These are phyloP conservation scores for Fragaria ananassa DNA, from an alignment of 306 rosid species.

Conservation along the genomic window DNA sequence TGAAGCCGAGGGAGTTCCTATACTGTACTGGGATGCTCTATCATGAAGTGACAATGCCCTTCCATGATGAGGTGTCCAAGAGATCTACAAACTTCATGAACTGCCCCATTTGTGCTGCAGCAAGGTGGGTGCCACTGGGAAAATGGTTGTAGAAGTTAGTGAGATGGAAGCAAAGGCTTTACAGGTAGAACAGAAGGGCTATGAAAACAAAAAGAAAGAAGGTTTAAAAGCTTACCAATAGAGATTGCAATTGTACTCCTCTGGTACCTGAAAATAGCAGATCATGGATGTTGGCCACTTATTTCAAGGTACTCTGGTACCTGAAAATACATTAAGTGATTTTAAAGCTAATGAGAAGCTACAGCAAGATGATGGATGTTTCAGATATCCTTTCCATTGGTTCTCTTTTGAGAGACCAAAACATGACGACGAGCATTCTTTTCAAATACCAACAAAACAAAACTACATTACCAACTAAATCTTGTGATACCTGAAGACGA, in stretches of 20 bases:
- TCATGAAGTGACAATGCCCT: conserved; percentile 15
- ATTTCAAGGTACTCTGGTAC: no score
- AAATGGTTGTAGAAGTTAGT: background rate
- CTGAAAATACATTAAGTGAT: background rate
- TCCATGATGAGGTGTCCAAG: conserved; percentile 48
- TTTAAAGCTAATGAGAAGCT: background rate
- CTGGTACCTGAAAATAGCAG: conserved; percentile 59
- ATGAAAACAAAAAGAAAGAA: background rate
- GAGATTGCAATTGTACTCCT: conserved; percentile 79
- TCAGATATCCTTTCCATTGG: background rate
- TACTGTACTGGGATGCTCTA: conserved; percentile 40
- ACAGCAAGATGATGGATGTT: background rate
- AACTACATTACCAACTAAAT: no score
- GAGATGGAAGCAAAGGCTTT: background rate
- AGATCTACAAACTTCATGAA: conserved; percentile 60
- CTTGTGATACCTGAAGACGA: no score
- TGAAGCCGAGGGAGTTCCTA: conserved; percentile 74
- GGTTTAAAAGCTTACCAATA: conserved; percentile 46
- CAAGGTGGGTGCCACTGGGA: conserved; percentile 82
- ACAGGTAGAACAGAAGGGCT: background rate
- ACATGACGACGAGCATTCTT: no score
- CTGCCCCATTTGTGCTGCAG: conserved; percentile 74
- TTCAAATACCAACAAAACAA: no score
- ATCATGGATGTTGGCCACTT: no score
- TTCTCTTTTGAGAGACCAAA: background rate